Percentiles rank a stretch among this genome's conserved stretches.
Evolutionary conservation across 371 early-diverging fungal species (phyloP).

Genomic region (Mortierella sp.): DNA sequence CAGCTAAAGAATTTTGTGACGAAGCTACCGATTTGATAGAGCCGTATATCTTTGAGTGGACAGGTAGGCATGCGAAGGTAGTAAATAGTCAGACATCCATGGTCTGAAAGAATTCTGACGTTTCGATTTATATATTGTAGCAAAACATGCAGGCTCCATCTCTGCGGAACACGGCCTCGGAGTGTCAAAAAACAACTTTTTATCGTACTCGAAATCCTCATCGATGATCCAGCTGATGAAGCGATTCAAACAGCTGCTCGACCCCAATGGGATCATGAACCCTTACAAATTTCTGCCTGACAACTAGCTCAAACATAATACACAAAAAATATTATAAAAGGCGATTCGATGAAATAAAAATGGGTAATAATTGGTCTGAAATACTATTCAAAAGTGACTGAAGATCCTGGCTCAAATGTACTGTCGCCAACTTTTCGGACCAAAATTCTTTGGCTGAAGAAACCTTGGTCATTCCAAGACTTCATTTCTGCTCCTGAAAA

Average conservation of each 20-base stretch:
- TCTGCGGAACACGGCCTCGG: slow-evolving; percentile 80
- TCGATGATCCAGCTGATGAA: slow-evolving; percentile 78
- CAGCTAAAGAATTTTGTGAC: slow-evolving; percentile 70
- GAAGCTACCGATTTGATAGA: slow-evolving; percentile 82
- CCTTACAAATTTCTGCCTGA: slow-evolving; percentile 75
- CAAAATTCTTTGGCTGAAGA: slow-evolving; percentile 51
- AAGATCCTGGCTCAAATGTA: slow-evolving; percentile 40
- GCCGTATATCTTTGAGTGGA: slow-evolving; percentile 95
- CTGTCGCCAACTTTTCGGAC: slow-evolving; percentile 42
- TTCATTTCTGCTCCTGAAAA: slow-evolving; percentile 38
- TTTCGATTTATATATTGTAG: slow-evolving; percentile 15
- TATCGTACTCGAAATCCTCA: slow-evolving; percentile 74
- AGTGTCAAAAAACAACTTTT: slow-evolving; percentile 75
- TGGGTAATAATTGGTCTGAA: background rate
- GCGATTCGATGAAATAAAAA: background rate
- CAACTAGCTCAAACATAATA: slow-evolving; percentile 1
- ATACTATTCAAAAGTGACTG: slow-evolving; percentile 26
- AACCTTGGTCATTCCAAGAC: slow-evolving; percentile 48
- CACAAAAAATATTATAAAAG: background rate
- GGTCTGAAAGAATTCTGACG: background rate
- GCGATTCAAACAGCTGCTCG: slow-evolving; percentile 77
- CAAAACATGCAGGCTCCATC: slow-evolving; percentile 66
- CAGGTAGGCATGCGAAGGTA: slow-evolving; percentile 56
- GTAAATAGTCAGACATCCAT: background rate
- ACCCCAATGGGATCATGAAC: slow-evolving; percentile 89